Evolutionary conservation across 2,329 filamentous ascomycete genomes (phyloP).

Genomic region (Claviceps humidiphila): DNA sequence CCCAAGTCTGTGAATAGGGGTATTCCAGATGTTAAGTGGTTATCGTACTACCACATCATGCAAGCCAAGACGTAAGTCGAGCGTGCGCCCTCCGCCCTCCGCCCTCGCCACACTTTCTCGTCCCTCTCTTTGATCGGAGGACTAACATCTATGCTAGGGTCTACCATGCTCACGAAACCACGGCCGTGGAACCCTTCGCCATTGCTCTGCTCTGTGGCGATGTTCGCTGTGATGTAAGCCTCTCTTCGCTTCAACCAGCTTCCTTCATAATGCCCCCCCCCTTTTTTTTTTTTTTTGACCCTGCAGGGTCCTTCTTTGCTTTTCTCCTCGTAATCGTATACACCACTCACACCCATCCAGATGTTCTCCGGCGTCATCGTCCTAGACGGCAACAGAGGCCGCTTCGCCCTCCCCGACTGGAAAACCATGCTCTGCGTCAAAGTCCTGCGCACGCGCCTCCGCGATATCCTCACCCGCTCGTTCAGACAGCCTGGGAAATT

Average conservation of each 20-base stretch:
- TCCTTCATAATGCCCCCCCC: background rate
- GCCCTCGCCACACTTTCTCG: background rate
- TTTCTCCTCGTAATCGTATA: background rate
- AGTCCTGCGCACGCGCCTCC: constrained; percentile 56
- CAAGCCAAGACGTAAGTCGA: constrained; percentile 57
- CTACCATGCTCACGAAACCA: constrained; percentile 85
- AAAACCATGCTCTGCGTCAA: constrained; percentile 85
- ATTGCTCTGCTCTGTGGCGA: constrained; percentile 80
- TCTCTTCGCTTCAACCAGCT: background rate
- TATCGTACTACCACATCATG: constrained; percentile 97
- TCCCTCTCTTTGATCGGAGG: background rate
- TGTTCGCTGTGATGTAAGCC: constrained; percentile 63
- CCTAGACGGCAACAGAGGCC: constrained; percentile 74
- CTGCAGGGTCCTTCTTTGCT: background rate
- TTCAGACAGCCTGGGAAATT: constrained; percentile 56
- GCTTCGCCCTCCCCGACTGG: constrained; percentile 79
- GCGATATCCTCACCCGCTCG: constrained; percentile 58
- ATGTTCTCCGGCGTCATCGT: constrained; percentile 79
- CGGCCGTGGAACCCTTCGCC: constrained; percentile 66
- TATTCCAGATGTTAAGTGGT: constrained; percentile 55
- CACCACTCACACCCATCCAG: constrained; percentile 23
- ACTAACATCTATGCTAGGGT: constrained; percentile 33
- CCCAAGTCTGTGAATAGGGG: constrained; percentile 81
- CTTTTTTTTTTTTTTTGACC: too few species aligned
- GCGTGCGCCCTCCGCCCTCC: too few species aligned